Evolutionary conservation across 1,284 basidiomycete genomes (phyloP), one percentile per base, ranked within the genome.

Genomic region (Phaffia rhodozyma): DNA sequence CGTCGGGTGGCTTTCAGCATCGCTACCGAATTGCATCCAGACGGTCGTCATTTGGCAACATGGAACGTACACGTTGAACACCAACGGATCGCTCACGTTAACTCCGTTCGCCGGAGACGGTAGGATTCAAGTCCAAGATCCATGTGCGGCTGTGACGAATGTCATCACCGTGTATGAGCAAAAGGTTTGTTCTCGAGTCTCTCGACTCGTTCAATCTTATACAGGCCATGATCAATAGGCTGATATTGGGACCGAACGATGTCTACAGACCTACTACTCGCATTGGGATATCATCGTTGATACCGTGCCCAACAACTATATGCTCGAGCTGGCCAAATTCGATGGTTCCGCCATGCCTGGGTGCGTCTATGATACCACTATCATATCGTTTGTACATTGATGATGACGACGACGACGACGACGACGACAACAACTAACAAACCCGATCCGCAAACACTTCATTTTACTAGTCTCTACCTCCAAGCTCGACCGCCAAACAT

Each of bases 61-160:
- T 74, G 92, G 92, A 25, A 83, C 75, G 34, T 91, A 86, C 75
- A 66, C 71, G 0, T 75, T 89, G 52, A 76, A 83, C 66, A 43
- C 77, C 62, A 91, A 94, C 72, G 89, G 89, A 16, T 89, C 88
- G 13, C 84, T 96, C 66, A 72, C 80, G 49, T 76, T 89, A 70
- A 78, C 72, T 2, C 87, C 90, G 1, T 82, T 87, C 68, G 80
- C 79, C 20, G 65, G 71, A n/a, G 91, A 96, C 73, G 91, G 91
- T 20, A 89, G 83, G 75, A 89, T 93, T 73, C 90, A 92, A 78
- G 82, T 94, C 55, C 90, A 97, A 78, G 86, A 92, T 70, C 84
- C 89, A 0, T 97, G 92, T 72, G 86, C 86, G 1, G 86, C 89
- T 4, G 78, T 81, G 7, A 90, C 90, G 32, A 89, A 91, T 74